Conservation (phyloP, 192 early-diverging fungal species). For the Coemansia erecta region DNA sequence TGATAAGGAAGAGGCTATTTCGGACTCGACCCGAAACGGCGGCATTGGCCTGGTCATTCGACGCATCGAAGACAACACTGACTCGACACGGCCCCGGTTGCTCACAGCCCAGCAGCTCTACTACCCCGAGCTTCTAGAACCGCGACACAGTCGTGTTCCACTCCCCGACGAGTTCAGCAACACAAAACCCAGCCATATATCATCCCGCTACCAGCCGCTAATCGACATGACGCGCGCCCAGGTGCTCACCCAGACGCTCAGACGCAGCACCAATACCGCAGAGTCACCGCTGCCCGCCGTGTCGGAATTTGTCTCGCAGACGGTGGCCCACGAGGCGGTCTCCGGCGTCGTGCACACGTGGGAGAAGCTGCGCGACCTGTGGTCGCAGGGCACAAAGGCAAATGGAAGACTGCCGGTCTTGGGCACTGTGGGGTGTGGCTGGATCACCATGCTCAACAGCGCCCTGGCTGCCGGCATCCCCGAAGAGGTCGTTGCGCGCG, state of each 20-base stretch:
- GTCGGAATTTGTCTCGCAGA: conserved; percentile 29
- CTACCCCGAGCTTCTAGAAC: conserved; percentile 20
- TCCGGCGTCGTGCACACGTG: conserved; percentile 19
- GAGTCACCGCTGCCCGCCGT: conserved; percentile 6
- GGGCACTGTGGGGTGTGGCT: conserved; percentile 13
- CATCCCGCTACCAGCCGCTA: conserved; percentile 14
- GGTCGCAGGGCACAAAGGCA: background rate
- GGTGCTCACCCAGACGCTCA: conserved; percentile 26
- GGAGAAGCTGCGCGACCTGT: conserved; percentile 7
- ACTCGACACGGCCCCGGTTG: background rate
- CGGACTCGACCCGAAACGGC: conserved; percentile 28
- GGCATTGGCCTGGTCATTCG: conserved; percentile 32
- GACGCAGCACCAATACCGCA: background rate
- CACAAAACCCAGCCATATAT: background rate
- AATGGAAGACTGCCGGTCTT: background rate
- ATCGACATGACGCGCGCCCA: conserved; percentile 36
- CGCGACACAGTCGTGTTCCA: conserved; percentile 20
- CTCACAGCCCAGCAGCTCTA: conserved; percentile 25
- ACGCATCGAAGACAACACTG: background rate
- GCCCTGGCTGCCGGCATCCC: conserved; percentile 32
- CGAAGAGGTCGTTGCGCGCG: conserved; percentile 33
- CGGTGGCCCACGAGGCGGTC: conserved; percentile 36
- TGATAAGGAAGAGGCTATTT: conserved; percentile 7
- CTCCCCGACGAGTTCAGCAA: conserved; percentile 6
- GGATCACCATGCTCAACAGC: conserved; percentile 28